Evolutionary conservation across 495 filamentous ascomycete genomes (phyloP), one percentile per base, ranked within the genome.

Genomic region (Cenococcum geophilum): DNA sequence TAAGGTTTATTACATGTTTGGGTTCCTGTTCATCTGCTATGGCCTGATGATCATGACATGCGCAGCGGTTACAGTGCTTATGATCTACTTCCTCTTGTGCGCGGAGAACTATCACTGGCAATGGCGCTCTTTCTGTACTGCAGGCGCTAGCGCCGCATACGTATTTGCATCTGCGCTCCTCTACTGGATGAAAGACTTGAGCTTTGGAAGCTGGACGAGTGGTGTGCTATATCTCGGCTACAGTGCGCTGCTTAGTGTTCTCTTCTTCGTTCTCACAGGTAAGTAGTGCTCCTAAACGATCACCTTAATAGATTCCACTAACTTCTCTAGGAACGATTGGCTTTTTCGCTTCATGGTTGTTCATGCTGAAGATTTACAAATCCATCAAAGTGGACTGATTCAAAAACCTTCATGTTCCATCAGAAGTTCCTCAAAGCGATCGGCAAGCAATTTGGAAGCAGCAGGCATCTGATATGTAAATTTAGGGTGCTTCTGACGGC

Each of bases 1-100:
- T 78, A 92, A 92, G 78, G 89, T 98, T 59, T 98, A 98, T 79
- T 98, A 98, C 79, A 98, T 98, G 93, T 98, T 98, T 67, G 93
- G 93, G 32, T 98, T 98, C 80, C 80, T 98, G 42, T 98, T 98
- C 79, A 77, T 98, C 55, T 96, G 91, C 81, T 98, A 95, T 74
- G 92, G 88, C 16, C 83, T 98, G 64, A 97, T 97, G 91, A 91
- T 97, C 70, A 88, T 96, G 70, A 97, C 93, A 4, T 89, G 87
- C 57, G 92, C 93, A 1, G 88, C 91, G 2, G 92, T 93, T 36
- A 96, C 93, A 1, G 82, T 97, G 20, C 78, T 98, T 4, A 83
- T 96, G 75, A 86, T 97, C 0, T 98, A 98, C 75, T 96, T 96
- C 77, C 67, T 97, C 58, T 85, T 98, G 18, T 97, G 91, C 70